Percentiles rank a stretch among this genome's conserved stretches.
These are phyloP conservation scores for Bullera alba DNA, from an alignment of 768 basidiomycete species.

Conservation along the genomic window DNA sequence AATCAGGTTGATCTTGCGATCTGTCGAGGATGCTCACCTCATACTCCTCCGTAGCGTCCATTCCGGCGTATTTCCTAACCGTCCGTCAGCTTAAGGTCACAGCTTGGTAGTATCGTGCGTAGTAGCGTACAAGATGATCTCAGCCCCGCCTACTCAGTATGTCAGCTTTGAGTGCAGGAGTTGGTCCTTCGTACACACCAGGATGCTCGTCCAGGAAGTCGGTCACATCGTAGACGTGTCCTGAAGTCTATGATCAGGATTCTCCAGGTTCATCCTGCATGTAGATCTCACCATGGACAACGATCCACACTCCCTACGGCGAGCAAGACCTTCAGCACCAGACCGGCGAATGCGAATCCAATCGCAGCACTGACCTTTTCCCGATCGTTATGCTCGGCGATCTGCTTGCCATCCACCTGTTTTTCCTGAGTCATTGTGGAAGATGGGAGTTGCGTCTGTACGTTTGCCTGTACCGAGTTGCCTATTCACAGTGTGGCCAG, in stretches of 20 bases:
- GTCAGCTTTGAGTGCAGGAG: constrained; percentile 27
- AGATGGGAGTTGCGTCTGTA: no score
- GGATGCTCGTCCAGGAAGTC: constrained; percentile 46
- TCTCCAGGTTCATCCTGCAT: not conserved
- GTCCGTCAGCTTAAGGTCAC: not conserved
- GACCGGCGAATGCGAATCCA: not conserved
- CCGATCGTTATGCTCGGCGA: constrained; percentile 49
- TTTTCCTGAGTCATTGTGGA: constrained; percentile 25
- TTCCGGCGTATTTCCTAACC: constrained; percentile 62
- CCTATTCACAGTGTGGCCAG: no score
- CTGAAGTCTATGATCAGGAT: constrained; percentile 4
- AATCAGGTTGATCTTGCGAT: constrained; percentile 31
- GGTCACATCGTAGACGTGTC: constrained; percentile 45
- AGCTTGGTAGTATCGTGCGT: not conserved
- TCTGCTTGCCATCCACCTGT: constrained; percentile 41
- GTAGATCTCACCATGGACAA: constrained; percentile 34
- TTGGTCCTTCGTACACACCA: constrained; percentile 17
- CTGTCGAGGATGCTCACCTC: constrained; percentile 16
- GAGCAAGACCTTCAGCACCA: not conserved
- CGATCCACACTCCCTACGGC: constrained; percentile 43
- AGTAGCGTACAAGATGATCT: constrained; percentile 62
- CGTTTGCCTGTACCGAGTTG: no score
- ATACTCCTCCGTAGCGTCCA: constrained; percentile 63
- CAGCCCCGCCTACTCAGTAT: constrained; percentile 75
- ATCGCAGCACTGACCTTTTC: constrained; percentile 46